phyloP scores from a whole-genome alignment of 768 basidiomycete genomes.

The Suillus clintonianus region DNA sequence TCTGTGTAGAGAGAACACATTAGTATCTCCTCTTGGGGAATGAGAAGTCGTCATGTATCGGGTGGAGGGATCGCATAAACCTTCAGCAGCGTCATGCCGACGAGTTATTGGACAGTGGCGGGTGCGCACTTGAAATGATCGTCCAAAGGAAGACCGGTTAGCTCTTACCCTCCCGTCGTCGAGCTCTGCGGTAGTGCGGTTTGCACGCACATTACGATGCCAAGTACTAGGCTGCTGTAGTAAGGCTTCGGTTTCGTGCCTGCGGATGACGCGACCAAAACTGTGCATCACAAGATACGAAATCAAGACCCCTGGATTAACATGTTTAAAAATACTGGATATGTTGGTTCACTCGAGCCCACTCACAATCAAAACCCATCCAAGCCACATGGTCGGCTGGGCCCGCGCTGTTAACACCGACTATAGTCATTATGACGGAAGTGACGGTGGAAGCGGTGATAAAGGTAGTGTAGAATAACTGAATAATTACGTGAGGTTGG shows the following conservation, averaged over 20 bases:
- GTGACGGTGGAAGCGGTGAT: constrained; percentile 51
- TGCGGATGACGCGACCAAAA: constrained; percentile 56
- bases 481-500: background rate
- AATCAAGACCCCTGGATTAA: constrained; percentile 50
- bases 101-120: constrained; percentile 3
- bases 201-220: constrained; percentile 36
- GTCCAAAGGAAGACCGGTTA: background rate
- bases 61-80: constrained; percentile 4
- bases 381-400: constrained; percentile 50
- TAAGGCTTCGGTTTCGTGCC: constrained; percentile 61
- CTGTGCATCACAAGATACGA: constrained; percentile 60
- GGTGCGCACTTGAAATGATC: constrained; percentile 3
- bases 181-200: constrained; percentile 13
- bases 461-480: constrained; percentile 59
- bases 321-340: constrained; percentile 9
- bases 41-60: background rate
- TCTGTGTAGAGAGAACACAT: background rate
- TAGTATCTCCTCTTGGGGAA: background rate
- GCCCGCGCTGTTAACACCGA: constrained; percentile 50
- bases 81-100: background rate
- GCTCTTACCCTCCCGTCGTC: constrained; percentile 5
- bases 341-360: background rate
- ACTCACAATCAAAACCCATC: constrained; percentile 57
- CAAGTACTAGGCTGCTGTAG: constrained; percentile 50
- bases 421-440: constrained; percentile 48